Conservation (phyloP, 2,329 filamentous ascomycete species). For the Chaetomium globosum region DNA sequence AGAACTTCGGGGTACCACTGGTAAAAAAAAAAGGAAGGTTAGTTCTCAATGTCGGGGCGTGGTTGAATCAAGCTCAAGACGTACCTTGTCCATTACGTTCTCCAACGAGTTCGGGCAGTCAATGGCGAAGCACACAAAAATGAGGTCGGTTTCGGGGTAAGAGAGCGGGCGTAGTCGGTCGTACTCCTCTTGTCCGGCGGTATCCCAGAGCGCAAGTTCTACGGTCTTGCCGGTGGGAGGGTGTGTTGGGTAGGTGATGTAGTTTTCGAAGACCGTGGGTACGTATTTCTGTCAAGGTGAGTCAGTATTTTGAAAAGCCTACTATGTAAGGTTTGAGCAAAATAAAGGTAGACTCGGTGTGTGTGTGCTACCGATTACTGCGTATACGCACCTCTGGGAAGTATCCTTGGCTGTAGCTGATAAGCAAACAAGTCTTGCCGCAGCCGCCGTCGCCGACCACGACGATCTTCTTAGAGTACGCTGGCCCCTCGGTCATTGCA, state of each 20-base stretch:
- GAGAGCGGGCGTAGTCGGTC: slow-evolving; percentile 93
- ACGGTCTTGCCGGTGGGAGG: slow-evolving; percentile 87
- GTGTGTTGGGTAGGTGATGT: slow-evolving; percentile 96
- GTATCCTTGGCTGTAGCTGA: slow-evolving; percentile 98
- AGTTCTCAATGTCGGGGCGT: slow-evolving; percentile 26
- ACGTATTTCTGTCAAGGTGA: slow-evolving; percentile 87
- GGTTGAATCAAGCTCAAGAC: slow-evolving; percentile 30
- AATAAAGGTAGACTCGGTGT: background rate
- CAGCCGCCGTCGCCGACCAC: slow-evolving; percentile 97
- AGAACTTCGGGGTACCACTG: slow-evolving; percentile 99
- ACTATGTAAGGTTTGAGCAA: background rate
- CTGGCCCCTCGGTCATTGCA: slow-evolving; percentile 83
- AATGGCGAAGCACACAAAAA: slow-evolving; percentile 99
- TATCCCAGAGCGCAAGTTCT: slow-evolving; percentile 97
- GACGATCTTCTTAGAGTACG: slow-evolving; percentile 98
- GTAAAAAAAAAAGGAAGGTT: slow-evolving; percentile 35
- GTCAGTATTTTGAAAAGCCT: background rate
- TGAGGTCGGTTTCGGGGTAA: slow-evolving; percentile 95
- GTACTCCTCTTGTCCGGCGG: slow-evolving; percentile 97
- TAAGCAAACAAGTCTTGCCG: slow-evolving; percentile 96
- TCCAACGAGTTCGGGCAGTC: slow-evolving; percentile 98
- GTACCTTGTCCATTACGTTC: slow-evolving; percentile 98
- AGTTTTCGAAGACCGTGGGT: slow-evolving; percentile 98
- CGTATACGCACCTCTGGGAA: slow-evolving; percentile 82
- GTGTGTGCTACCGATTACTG: background rate